phyloP scores from a whole-genome alignment of 805 yeast species.

The Zygoascus flipseniorum region DNA sequence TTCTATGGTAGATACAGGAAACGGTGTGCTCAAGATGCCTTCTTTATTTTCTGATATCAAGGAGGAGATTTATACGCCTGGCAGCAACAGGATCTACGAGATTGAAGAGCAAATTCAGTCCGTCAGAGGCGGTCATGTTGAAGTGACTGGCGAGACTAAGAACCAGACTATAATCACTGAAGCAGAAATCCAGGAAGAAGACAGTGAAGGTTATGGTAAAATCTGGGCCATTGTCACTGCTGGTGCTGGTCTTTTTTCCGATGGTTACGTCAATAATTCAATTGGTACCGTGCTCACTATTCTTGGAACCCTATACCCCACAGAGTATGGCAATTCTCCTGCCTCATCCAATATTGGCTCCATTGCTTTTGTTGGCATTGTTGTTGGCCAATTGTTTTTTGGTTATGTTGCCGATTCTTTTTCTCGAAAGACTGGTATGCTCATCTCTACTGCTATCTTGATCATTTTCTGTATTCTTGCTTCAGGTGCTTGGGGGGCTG shows the following conservation, averaged over 20 bases:
- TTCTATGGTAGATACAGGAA: too few species aligned
- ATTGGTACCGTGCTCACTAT: constrained; percentile 70
- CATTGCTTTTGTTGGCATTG: constrained; percentile 86
- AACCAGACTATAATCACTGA: not conserved
- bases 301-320: constrained; percentile 55
- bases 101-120: not conserved
- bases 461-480: constrained; percentile 68
- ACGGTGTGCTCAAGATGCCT: not conserved
- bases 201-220: not conserved
- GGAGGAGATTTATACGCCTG: not conserved
- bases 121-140: not conserved
- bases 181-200: not conserved
- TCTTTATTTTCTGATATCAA: not conserved
- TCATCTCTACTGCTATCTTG: constrained; percentile 66
- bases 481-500: constrained; percentile 77
- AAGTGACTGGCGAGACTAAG: not conserved
- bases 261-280: constrained; percentile 83
- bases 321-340: constrained; percentile 46
- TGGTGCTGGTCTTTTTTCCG: constrained; percentile 88
- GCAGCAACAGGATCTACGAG: not conserved
- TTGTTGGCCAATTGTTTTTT: constrained; percentile 72
- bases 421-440: constrained; percentile 77
- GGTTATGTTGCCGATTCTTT: constrained; percentile 72
- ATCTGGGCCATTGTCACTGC: constrained; percentile 65
- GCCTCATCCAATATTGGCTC: constrained; percentile 77